Percentiles rank a stretch among this genome's conserved stretches.
Conservation (phyloP, 2,329 filamentous ascomycete species). For the Penicillium thymicola region DNA sequence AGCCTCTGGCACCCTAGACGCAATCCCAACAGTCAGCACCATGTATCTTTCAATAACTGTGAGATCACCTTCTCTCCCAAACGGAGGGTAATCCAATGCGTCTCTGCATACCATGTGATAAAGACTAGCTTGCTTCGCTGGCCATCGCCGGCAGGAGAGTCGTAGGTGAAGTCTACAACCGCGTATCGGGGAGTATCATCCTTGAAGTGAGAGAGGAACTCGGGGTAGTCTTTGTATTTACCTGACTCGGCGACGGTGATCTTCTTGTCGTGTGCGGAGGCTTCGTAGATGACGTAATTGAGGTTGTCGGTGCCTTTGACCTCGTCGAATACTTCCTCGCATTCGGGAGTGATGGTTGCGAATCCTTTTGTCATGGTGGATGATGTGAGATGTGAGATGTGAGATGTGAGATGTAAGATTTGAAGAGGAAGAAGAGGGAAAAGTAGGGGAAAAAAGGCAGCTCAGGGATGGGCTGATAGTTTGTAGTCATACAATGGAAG, state of each 20-base stretch:
- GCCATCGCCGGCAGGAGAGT: conserved; percentile 13
- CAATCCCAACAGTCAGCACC: conserved; percentile 2
- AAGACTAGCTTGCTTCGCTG: conserved; percentile 19
- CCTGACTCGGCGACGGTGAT: conserved; percentile 17
- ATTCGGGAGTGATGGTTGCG: conserved; percentile 20
- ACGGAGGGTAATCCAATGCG: neutral
- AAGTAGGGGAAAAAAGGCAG: neutral
- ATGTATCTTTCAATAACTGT: neutral
- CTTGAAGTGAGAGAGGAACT: conserved; percentile 16
- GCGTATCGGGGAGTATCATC: conserved; percentile 16
- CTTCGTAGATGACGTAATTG: conserved; percentile 19
- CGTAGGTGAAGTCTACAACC: conserved; percentile 17
- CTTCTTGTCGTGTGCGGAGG: conserved; percentile 20
- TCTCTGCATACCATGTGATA: conserved; percentile 19
- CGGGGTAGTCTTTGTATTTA: conserved; percentile 16
- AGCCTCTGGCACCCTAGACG: conserved; percentile 16
- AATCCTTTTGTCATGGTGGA: conserved; percentile 19
- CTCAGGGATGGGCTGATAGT: neutral
- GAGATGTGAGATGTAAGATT: neutral
- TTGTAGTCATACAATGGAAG: neutral
- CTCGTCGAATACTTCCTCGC: conserved; percentile 16
- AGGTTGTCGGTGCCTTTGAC: conserved; percentile 19
- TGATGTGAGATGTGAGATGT: neutral
- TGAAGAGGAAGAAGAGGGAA: neutral
- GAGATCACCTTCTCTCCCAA: neutral